Base-by-base conservation (phyloP, 352 stramenopile species). In the Achlya hypogyna region DNA sequence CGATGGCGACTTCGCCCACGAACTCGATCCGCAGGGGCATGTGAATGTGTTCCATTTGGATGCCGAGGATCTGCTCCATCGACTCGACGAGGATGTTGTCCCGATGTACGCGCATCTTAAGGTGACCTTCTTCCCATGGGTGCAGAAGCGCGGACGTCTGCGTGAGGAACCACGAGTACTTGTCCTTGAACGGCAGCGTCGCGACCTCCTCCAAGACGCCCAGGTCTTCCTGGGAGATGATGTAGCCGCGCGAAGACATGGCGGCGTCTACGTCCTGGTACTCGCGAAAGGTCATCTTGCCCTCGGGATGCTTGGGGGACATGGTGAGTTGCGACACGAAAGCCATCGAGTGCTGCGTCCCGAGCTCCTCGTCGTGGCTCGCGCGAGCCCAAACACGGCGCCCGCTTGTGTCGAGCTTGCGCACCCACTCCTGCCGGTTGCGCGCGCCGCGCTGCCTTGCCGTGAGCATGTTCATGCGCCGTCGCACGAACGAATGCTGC, bases 41-140 rank as follows among this genome's bases (percentile, higher is more conserved):
- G 18, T 84, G 81, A 10, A 97, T 78, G 59, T 96, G 83, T 60
- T 84, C 88, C 18, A 75, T 72, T 68, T 93, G 89, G 78, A 96
- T 91, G 0, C 73, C 77, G 35, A 77, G 74, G 25, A 96, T 78
- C 35, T 92, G 75, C 34, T 86, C 74, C 64, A 93, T 92, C 25
- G 86, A 96, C 65, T 96, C 89, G 58, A 94, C 81, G 25, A 97
- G 75, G 45, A 96, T 73, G 69, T 92, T 77, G 52, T 89, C 77
- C 25, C 89, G 73, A 49, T 82, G 76, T 12, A 97, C 81, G n/a
- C 82, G 75, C 65, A 95, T 75, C 54, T 90, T 78, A 12, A 84
- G 78, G 69, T 91, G 84, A 34, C 86, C 86, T 1, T 79, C 88
- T 56, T 92, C 84, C 84, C 84, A 93, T 4, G 84, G 82, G n/a